A percentile compares a stretch with the other conserved stretches of the same genome.
These are phyloP conservation scores for Lentinus tigrinus DNA, from an alignment of 768 basidiomycete genomes.

Conservation along the genomic window DNA sequence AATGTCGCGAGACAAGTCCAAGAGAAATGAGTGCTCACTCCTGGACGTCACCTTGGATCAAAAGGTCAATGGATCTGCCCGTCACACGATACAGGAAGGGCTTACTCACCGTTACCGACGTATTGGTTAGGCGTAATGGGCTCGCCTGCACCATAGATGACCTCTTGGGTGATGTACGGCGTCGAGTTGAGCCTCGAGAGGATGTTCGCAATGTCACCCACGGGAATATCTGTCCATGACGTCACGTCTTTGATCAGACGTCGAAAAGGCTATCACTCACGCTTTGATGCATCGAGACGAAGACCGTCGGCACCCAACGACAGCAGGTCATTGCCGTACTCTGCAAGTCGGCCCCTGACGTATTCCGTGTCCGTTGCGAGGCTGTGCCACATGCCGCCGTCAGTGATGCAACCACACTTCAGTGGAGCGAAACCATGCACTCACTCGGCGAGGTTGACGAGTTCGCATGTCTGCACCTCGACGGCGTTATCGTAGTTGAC, in stretches of 20 bases:
- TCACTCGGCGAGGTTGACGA: slow-evolving; percentile 40
- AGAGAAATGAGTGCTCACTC: slow-evolving; percentile 37
- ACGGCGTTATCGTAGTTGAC: slow-evolving; percentile 50
- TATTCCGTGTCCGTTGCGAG: slow-evolving; percentile 62
- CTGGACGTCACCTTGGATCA: slow-evolving; percentile 54
- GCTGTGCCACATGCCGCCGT: slow-evolving; percentile 30
- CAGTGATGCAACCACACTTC: background rate
- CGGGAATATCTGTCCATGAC: slow-evolving; percentile 47
- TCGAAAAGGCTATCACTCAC: slow-evolving; percentile 32
- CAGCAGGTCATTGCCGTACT: slow-evolving; percentile 59
- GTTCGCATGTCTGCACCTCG: slow-evolving; percentile 49
- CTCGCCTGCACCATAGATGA: slow-evolving; percentile 47
- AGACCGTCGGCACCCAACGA: slow-evolving; percentile 63
- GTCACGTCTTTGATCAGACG: background rate
- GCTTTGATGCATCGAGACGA: slow-evolving; percentile 64
- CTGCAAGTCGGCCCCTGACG: slow-evolving; percentile 53
- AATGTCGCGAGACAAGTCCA: background rate
- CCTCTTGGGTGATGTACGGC: slow-evolving; percentile 66
- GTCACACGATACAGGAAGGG: background rate
- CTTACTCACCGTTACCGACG: slow-evolving; percentile 41
- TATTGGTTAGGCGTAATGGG: slow-evolving; percentile 58
- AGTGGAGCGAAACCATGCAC: slow-evolving; percentile 4
- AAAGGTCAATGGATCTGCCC: background rate
- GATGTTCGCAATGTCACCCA: slow-evolving; percentile 55
- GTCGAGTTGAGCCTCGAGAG: slow-evolving; percentile 36